Base-by-base conservation (phyloP, 495 filamentous ascomycete genomes). In the Antarctomyces pellizariae region DNA sequence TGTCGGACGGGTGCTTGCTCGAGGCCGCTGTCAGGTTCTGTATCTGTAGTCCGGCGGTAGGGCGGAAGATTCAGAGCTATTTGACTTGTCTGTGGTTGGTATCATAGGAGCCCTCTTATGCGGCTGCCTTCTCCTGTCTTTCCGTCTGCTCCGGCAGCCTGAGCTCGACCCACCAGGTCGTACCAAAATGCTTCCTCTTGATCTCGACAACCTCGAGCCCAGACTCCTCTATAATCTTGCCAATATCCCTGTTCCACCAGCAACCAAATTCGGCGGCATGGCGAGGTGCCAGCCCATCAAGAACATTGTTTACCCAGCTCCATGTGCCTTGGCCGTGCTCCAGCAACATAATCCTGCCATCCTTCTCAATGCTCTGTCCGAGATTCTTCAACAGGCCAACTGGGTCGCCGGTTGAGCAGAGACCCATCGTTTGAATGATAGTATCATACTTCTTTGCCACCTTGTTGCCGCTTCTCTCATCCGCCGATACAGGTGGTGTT, bases 211-310 rank as follows among this genome's bases (percentile, higher is more conserved):
- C 54, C 52, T 82, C 75, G 41, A 97, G 49, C 12, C 79, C 84
- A 33, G 75, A 82, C 35, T 82, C 64, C 36, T 59, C 48, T 20
- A 93, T 67, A 43, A 95, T 64, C 30, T 47, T 49, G 31, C 71
- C 75, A 29, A 97, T 72, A 57, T 97, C 86, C 27, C 79, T 57
- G 49, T 97, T 97, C 71, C 76, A 90, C 83, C 83, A 95, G 53
- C 86, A 97, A 5, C 89, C 86, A 58, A 80, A 79, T 26, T 64
- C 59, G 32, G 67, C 58, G 22, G 82, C 83, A 59, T 95, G 86
- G 17, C 52, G 54, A 11, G 64, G 54, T 2, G 89, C 89, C 34
- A 67, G 49, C 33, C 64, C 60, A 50, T 97, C 86, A 39, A 99
- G 45, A 8, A 75, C 41, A 2, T 48, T 46, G 54, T 99, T 92